Percentiles rank a stretch among this genome's conserved stretches.
Evolutionary conservation across 768 basidiomycete genomes (phyloP).

Genomic region (Mycena pura): DNA sequence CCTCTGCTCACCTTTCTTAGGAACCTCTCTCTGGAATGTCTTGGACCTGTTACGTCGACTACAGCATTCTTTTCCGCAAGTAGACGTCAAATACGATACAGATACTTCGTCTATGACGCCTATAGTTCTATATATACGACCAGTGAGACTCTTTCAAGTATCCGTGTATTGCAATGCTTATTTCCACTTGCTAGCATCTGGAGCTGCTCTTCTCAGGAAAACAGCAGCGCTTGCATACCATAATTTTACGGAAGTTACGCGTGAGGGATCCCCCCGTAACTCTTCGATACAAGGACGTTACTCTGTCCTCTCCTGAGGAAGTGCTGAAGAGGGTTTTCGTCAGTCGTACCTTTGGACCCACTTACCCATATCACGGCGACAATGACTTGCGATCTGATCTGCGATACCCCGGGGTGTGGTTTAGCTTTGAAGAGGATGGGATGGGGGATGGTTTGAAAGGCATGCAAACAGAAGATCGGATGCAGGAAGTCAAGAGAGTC

Average conservation of each 20-base stretch:
- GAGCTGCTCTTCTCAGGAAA: constrained; percentile 86
- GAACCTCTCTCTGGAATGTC: constrained; percentile 79
- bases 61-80: constrained; percentile 76
- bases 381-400: constrained; percentile 62
- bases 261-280: constrained; percentile 72
- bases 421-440: constrained; percentile 81
- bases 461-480: constrained; percentile 63
- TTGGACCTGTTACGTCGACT: constrained; percentile 71
- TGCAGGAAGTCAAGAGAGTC: constrained; percentile 79
- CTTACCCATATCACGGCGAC: constrained; percentile 60
- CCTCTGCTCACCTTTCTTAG: constrained; percentile 44
- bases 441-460: constrained; percentile 61
- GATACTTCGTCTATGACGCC: constrained; percentile 75
- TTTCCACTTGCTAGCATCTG: constrained; percentile 50
- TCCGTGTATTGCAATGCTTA: not conserved
- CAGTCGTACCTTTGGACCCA: constrained; percentile 80
- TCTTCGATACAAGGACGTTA: constrained; percentile 68
- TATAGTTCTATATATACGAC: constrained; percentile 77
- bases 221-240: constrained; percentile 81
- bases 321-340: constrained; percentile 69
- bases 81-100: constrained; percentile 84
- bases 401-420: constrained; percentile 84
- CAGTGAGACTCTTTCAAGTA: constrained; percentile 35
- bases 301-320: constrained; percentile 68
- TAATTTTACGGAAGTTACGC: constrained; percentile 71